Evolutionary conservation across 2,329 filamentous ascomycete species (phyloP).

Genomic region (Lachnellula cervina): DNA sequence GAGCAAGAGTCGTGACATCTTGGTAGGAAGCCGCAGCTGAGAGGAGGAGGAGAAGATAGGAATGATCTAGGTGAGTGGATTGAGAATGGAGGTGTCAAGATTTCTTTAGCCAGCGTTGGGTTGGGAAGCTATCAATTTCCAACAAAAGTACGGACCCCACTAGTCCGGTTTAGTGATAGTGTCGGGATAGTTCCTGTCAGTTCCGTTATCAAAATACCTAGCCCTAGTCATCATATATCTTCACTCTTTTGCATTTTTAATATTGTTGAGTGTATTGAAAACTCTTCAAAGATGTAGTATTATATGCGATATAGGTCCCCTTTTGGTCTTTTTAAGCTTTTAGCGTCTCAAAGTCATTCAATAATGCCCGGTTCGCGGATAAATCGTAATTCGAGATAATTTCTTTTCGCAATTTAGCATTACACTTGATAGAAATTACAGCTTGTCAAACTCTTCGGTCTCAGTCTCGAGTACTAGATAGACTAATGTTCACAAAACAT

Average conservation of each 20-base stretch:
- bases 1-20: constrained; percentile 54
- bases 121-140: not conserved
- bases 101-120: constrained; percentile 1
- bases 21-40: constrained; percentile 20
- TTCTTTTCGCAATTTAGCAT: too few species aligned
- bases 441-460: too few species aligned
- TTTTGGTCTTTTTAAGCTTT: too few species aligned
- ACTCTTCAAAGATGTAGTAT: too few species aligned
- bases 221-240: not conserved
- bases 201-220: not conserved
- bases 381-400: too few species aligned
- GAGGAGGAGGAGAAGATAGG: constrained; percentile 10
- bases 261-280: not conserved
- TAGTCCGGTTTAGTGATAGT: not conserved
- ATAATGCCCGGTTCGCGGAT: too few species aligned
- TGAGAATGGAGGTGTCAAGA: constrained; percentile 8
- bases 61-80: constrained; percentile 9
- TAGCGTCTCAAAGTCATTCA: too few species aligned
- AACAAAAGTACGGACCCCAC: not conserved
- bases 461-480: too few species aligned
- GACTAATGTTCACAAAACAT: too few species aligned
- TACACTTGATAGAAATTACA: too few species aligned
- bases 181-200: too few species aligned
- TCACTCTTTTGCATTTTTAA: not conserved
- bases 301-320: too few species aligned